A percentile compares a stretch with the other conserved stretches of the same genome.
Conservation (phyloP, 176 grass and related monocot species). For the Phragmites australis region DNA sequence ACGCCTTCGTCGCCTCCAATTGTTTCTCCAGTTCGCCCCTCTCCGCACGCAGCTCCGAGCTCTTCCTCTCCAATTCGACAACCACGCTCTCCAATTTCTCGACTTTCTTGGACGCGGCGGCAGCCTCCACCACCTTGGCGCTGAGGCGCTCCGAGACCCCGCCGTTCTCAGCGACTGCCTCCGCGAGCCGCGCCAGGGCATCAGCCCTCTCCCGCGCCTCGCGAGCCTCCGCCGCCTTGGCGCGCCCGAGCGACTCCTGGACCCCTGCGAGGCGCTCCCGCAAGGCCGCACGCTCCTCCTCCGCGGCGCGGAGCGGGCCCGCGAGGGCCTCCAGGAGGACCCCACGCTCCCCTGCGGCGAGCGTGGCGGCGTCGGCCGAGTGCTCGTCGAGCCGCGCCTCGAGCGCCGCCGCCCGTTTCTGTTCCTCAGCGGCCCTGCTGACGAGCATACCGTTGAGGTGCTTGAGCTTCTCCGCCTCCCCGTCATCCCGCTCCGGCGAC, state of each 20-base stretch:
- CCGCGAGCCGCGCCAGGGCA: conserved; percentile 14
- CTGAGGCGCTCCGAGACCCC: conserved; percentile 18
- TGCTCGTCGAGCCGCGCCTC: too few relatives aligned
- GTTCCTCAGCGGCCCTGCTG: background rate
- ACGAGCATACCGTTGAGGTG: background rate
- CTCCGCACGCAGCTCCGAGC: background rate
- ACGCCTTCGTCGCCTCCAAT: background rate
- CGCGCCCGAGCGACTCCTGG: background rate
- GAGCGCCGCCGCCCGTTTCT: too few relatives aligned
- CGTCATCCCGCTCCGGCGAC: background rate
- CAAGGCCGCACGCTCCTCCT: background rate
- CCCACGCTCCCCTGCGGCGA: too few relatives aligned
- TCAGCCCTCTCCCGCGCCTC: conserved; percentile 22
- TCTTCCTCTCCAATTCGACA: background rate
- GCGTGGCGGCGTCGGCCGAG: too few relatives aligned
- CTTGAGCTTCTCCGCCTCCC: background rate
- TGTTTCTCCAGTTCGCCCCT: background rate
- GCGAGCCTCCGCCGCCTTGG: background rate
- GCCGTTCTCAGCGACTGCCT: conserved; percentile 6
- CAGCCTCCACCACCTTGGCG: background rate
- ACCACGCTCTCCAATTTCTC: background rate
- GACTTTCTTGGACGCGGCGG: background rate
- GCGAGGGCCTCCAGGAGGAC: too few relatives aligned
- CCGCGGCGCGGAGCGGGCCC: too few relatives aligned
- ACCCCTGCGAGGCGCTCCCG: background rate